Base-by-base conservation (phyloP, 345 rosid genomes). In the Turnera subulata region DNA sequence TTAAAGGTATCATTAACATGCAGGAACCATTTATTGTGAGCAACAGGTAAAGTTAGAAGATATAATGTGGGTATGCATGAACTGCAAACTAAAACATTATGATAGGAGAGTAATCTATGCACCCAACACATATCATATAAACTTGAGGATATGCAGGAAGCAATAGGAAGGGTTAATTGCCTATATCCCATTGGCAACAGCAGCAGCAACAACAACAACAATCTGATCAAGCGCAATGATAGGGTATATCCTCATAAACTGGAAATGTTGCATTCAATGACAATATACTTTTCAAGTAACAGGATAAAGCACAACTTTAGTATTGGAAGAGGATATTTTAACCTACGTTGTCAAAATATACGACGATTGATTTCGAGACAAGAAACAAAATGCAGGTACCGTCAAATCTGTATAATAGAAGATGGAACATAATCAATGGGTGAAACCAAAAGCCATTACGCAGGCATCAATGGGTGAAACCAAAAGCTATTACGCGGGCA, bases 191-290 rank as follows among this genome's bases (percentile, higher is more conserved):
- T 3, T 29, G 4, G 35, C 35, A 40, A 45, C 50, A 62, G n/a
- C 10, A 24, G 16, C 40, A n/a, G n/a, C n/a, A n/a, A n/a, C n/a
- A n/a, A n/a, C n/a, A n/a, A n/a, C n/a, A n/a, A n/a, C 50, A 66
- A n/a, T 46, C 21, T 40, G 55, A 26, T 23, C 25, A 49, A 50
- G 24, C 46, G 54, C 51, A n/a, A 38, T 40, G 45, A 25, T 38
- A 26, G 43, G 61, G 39, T 13, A 57, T 57, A 22, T 37, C 19
- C 32, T 3, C 35, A 19, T 19, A 40, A 33, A 60, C 47, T 23
- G 55, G n/a, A n/a, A n/a, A n/a, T n/a, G n/a, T n/a, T n/a, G n/a
- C n/a, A n/a, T n/a, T n/a, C n/a, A n/a, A n/a, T n/a, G n/a, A n/a
- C n/a, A n/a, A n/a, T n/a, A n/a, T n/a, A n/a, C n/a, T n/a, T n/a